A percentile compares a stretch with the other conserved stretches of the same genome.
phyloP scores from a whole-genome alignment of 2,329 filamentous ascomycete species.

The Epichloe uncinata region DNA sequence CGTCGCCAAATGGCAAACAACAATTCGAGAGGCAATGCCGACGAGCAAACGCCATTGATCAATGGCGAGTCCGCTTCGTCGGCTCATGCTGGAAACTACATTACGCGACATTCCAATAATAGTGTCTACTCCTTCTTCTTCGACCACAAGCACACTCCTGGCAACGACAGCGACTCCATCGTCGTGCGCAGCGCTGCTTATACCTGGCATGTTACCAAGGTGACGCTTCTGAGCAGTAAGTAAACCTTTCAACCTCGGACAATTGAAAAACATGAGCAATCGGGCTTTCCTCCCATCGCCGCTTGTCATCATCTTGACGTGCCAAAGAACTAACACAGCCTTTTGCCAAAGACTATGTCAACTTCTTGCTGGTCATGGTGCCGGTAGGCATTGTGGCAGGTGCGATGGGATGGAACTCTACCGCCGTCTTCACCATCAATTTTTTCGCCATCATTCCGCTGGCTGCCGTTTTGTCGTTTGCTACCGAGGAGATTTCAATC shows the following conservation, averaged over 20 bases:
- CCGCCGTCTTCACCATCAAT: conserved; percentile 61
- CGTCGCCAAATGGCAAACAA: conserved; percentile 20
- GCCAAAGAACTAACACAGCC: neutral
- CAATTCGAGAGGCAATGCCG: conserved; percentile 14
- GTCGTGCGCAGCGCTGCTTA: conserved; percentile 33
- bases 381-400: conserved; percentile 60
- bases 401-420: conserved; percentile 46
- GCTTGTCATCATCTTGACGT: neutral
- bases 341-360: conserved; percentile 40
- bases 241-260: conserved; percentile 8
- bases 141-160: conserved; percentile 36
- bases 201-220: conserved; percentile 42
- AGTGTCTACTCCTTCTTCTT: conserved; percentile 32
- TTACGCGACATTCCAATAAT: conserved; percentile 11
- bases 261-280: neutral
- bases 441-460: conserved; percentile 75
- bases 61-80: conserved; percentile 20
- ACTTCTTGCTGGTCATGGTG: conserved; percentile 60
- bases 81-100: conserved; percentile 9
- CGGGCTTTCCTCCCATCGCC: too few relatives aligned
- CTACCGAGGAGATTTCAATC: conserved; percentile 62
- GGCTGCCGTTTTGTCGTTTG: conserved; percentile 60
- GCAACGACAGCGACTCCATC: conserved; percentile 33
- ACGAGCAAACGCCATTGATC: conserved; percentile 31
- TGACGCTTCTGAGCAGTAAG: conserved; percentile 46